Base-by-base conservation (phyloP, 495 filamentous ascomycete genomes). In the Sordaria brevicollis region DNA sequence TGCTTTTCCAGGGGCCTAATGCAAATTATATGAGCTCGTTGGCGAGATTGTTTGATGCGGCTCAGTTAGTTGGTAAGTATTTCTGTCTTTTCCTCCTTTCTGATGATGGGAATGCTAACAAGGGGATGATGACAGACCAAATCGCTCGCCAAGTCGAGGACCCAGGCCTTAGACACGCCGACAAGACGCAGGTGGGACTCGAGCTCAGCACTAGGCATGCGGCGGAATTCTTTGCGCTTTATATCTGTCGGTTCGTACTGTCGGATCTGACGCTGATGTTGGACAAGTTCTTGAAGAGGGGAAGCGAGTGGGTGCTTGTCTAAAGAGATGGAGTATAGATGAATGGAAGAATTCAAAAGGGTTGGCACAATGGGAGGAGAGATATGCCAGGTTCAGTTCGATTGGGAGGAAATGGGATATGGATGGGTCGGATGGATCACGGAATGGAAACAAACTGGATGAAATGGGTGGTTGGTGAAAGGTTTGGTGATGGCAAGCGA, bases 191-290 rank as follows among this genome's bases (percentile, higher is more conserved):
- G 74, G 93, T 98, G 67, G 96, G 95, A 19, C 85, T 99, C 35
- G 96, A 99, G 79, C 86, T 98, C 19, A 93, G 92, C 78, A 92
- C 92, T 35, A 88, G 93, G 21, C 94, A 97, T 80, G 96, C 95
- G 10, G 92, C 96, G 35, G 95, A 98, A 76, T 99, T 99, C 81
- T 99, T 99, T 78, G 94, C 90, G 35, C 97, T 99, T 80, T 98
- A 93, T 77, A 85, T 99, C 19, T 97, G 94, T 79, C 92, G 96
- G 17, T 99, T 98, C 77, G 93, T 93, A 35, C 79, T 98, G 65
- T 84, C 90, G 8, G 95, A 99, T 79, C 82, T 99, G 71, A 85
- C 88, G 43, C 76, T 97, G 77, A 86, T 99, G 83, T 84, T 98
- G 76, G 95, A 99, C 79, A 99, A 98, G 79, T 98, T 94, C 76